Evolutionary conservation across 768 basidiomycete species (phyloP), one percentile per base, ranked within the genome.

Genomic region (Mycena vitilis): DNA sequence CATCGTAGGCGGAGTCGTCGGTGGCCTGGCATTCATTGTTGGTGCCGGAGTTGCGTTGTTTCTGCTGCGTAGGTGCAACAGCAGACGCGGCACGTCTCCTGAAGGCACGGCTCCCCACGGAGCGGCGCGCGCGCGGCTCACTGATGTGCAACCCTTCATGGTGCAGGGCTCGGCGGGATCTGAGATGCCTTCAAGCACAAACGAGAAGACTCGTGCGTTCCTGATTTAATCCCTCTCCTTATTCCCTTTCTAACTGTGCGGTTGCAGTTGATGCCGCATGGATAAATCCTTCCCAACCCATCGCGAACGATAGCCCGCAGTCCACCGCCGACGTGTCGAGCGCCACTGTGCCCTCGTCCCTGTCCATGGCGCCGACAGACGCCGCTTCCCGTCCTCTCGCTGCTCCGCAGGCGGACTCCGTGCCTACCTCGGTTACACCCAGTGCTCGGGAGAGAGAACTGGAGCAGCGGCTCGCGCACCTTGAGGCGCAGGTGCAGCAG

Each of bases 401-500:
- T 42, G 16, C 40, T 4, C 40, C 10, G 4, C 23, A 22, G 48
- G 3, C 48, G 22, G 22, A 23, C n/a, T 12, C n/a, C 22, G 12
- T 7, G 22, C 13, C 11, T 10, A 18, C 25, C 12, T 16, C 44
- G 5, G 42, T 37, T 8, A 23, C 42, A 18, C 7, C 34, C 11
- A 36, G 53, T 15, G 44, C 42, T 5, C 60, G 60, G 11, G 62
- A 63, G 42, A 56, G 57, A 30, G 25, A 40, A 36, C 51, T 69
- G 11, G 68, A 69, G 22, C 36, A 34, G 2, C 48, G 68, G 0
- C 51, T 69, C 22, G 68, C 61, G 40, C 22, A 48, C 6, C 62
- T 69, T 36, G 68, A 69, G 62, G 61, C 61, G 15, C 68, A 69
- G 44, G 57, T 69, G 40, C 11, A 25, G 73, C 77, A 61, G 47